Conservation (phyloP, 495 filamentous ascomycete genomes). For the Patellaria atrata region DNA sequence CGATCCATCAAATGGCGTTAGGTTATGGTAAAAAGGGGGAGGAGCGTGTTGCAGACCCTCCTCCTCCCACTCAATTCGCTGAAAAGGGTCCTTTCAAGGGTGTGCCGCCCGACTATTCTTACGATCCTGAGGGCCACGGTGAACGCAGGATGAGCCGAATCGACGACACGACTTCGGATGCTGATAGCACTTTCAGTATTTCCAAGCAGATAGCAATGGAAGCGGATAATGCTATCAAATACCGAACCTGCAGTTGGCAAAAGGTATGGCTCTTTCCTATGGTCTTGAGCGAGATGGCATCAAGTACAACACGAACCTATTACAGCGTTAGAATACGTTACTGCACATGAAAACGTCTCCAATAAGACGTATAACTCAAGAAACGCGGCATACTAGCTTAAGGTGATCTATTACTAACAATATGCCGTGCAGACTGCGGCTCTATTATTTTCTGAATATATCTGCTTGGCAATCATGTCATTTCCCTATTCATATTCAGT, state of each 20-base stretch:
- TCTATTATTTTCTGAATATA: conserved; percentile 80
- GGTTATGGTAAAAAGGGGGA: conserved; percentile 12
- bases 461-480: conserved; percentile 87
- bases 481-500: conserved; percentile 83
- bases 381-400: background rate
- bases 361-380: background rate
- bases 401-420: background rate
- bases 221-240: conserved; percentile 66
- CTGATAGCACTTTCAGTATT: conserved; percentile 29
- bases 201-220: conserved; percentile 63
- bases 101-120: conserved; percentile 1
- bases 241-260: conserved; percentile 79
- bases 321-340: no score
- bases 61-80: background rate
- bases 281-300: no score
- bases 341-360: no score
- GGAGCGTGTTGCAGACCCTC: no score
- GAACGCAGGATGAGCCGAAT: conserved; percentile 22
- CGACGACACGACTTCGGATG: conserved; percentile 10
- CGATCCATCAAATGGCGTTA: conserved; percentile 40
- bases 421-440: conserved; percentile 50
- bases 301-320: no score
- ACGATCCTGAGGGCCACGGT: conserved; percentile 16
- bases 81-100: conserved; percentile 4
- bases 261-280: conserved; percentile 44